phyloP scores from a whole-genome alignment of 2,329 filamentous ascomycete genomes.

The Samsoniella hepiali region DNA sequence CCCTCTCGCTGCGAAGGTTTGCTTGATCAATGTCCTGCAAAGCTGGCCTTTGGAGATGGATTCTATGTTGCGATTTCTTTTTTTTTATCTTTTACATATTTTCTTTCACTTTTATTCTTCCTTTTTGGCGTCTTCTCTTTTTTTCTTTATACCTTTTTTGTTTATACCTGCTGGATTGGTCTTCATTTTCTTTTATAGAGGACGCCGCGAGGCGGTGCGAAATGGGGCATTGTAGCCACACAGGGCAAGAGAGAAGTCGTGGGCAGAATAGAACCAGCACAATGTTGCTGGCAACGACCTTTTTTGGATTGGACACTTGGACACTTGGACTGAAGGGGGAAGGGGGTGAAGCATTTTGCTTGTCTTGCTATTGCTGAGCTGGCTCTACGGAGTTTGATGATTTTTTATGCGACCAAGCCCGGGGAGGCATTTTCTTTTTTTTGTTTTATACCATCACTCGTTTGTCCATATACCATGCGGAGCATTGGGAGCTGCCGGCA shows the following conservation, averaged over 20 bases:
- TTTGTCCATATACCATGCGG: conserved; percentile 10
- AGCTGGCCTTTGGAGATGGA: conserved; percentile 25
- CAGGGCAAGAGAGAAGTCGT: conserved; percentile 15
- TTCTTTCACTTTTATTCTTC: conserved; percentile 23
- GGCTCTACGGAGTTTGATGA: conserved; percentile 4
- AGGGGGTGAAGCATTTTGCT: not conserved
- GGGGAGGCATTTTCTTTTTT: conserved; percentile 2
- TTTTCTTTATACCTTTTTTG: conserved; percentile 25
- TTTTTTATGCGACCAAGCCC: not conserved
- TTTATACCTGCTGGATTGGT: conserved; percentile 25
- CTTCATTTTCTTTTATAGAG: conserved; percentile 30
- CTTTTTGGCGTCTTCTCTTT: conserved; percentile 22
- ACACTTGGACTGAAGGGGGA: conserved; percentile 3
- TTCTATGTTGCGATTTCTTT: conserved; percentile 23
- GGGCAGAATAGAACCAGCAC: conserved; percentile 11
- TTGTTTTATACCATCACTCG: conserved; percentile 18
- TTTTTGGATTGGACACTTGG: not conserved
- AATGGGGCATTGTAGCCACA: conserved; percentile 20
- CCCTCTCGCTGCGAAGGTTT: not conserved
- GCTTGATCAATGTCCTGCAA: not conserved
- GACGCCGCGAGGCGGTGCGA: conserved; percentile 39
- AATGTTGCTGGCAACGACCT: conserved; percentile 4
- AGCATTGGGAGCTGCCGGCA: not conserved
- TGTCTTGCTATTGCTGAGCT: conserved; percentile 5
- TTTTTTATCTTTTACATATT: conserved; percentile 26